Evolutionary conservation across 2,329 filamentous ascomycete species (phyloP), one percentile per base, ranked within the genome.

Genomic region (Pleoardoris graminearum): DNA sequence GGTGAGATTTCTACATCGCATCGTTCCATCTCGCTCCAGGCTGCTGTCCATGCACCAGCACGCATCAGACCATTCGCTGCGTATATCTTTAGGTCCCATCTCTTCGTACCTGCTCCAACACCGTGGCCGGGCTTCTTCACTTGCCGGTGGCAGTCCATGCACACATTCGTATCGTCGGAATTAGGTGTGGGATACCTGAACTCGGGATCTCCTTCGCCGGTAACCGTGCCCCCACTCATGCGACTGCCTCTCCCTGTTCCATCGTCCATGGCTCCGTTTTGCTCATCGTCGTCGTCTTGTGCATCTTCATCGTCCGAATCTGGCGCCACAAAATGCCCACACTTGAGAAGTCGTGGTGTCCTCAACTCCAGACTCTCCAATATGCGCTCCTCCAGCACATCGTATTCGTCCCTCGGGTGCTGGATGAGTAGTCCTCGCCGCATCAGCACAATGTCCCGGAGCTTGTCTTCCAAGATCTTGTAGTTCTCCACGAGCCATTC

Each of bases 21-120:
- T n/a, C 93, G 84, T 75, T 99, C 94, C 94, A 99, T 99, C 74
- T 97, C 93, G 62, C 85, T 89, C 93, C 93, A 99, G 53, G 90
- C 93, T 2, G 92, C 92, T 4, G 85, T 84, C 94, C 94, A 99
- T 0, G 94, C 93, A 0, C 91, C 91, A 4, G 90, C 87, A 53
- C 86, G 85, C 90, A 99, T 96, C 42, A 97, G 77, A 0, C 94
- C 94, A 72, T 97, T 99, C 47, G 91, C 93, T 0, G 94, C 94
- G 67, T 93, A 99, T 1, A 97, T 87, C 68, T 91, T 94, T 70
- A 97, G 82, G 25, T 86, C 83, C 79, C 90, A 94, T 43, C 85
- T 79, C 62, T 82, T 83, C 51, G 78, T 70, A 7, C 70, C 73
- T 5, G 59, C 61, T 27, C 71, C 73, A 8, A 71, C 59, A 11